Conservation (phyloP, 2,329 filamentous ascomycete species). For the Pseudocercospora vitis region DNA sequence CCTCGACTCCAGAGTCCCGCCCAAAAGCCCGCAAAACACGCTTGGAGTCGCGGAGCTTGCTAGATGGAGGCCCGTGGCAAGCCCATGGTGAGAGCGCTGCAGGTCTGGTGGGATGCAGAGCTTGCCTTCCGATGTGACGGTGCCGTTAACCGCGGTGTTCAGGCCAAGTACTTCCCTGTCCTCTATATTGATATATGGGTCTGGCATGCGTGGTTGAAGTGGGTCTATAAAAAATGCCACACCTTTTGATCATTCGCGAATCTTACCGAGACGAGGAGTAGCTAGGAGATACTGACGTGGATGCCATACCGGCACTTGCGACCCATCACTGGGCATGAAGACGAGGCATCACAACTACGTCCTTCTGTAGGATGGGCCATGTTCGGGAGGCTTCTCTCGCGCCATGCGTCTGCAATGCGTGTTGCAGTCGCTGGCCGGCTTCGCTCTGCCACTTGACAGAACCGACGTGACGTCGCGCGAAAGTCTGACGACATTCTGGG, state of each 20-base stretch:
- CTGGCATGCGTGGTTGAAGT: constrained; percentile 11
- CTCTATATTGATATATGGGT: constrained; percentile 21
- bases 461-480: background rate
- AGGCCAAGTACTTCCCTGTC: constrained; percentile 19
- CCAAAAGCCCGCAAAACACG: constrained; percentile 13
- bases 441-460: constrained; percentile 1
- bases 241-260: constrained; percentile 3
- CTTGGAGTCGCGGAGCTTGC: constrained; percentile 25
- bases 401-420: background rate
- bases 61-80: constrained; percentile 24
- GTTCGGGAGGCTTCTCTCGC: background rate
- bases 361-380: background rate
- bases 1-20: constrained; percentile 12
- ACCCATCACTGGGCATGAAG: background rate
- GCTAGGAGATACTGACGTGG: constrained; percentile 3
- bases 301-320: background rate
- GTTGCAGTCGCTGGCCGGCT: background rate
- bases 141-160: constrained; percentile 16
- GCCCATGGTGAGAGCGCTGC: constrained; percentile 20
- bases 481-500: constrained; percentile 1
- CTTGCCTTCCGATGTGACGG: constrained; percentile 18
- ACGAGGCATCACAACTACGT: constrained; percentile 1
- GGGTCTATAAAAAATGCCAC: constrained; percentile 18
- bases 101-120: constrained; percentile 22
- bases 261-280: constrained; percentile 3